These are phyloP conservation scores for Exserohilum rostratum DNA, from an alignment of 2,329 filamentous ascomycete genomes.

Conservation along the genomic window DNA sequence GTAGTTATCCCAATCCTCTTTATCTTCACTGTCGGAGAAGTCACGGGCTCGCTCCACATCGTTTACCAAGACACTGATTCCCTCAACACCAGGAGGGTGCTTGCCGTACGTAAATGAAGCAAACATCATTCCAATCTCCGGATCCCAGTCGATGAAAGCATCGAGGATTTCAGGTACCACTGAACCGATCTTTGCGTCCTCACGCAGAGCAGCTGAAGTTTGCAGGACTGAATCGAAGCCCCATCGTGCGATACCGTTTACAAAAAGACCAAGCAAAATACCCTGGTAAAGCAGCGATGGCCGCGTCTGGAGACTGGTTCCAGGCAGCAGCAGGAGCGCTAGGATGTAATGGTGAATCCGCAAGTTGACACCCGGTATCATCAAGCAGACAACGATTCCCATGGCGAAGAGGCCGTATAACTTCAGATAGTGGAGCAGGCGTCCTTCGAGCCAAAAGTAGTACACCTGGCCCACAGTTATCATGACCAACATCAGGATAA, in stretches of 20 bases:
- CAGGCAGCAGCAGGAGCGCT: constrained; percentile 43
- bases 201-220: constrained; percentile 74
- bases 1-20: constrained; percentile 18
- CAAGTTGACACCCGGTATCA: constrained; percentile 76
- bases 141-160: constrained; percentile 23
- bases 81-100: constrained; percentile 62
- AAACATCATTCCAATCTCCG: constrained; percentile 54
- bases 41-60: constrained; percentile 71
- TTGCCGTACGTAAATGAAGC: constrained; percentile 63
- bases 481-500: constrained; percentile 70
- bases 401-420: constrained; percentile 74
- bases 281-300: constrained; percentile 45
- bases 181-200: constrained; percentile 58
- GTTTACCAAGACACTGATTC: constrained; percentile 79
- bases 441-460: constrained; percentile 83
- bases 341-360: constrained; percentile 77
- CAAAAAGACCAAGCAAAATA: constrained; percentile 43
- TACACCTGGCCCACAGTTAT: constrained; percentile 80
- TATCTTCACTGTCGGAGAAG: constrained; percentile 30
- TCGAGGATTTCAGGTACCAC: constrained; percentile 58
- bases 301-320: constrained; percentile 46
- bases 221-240: constrained; percentile 70
- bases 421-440: constrained; percentile 75
- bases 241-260: constrained; percentile 48
- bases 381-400: constrained; percentile 70